phyloP scores from a whole-genome alignment of 352 stramenopile species.

The Pythium coloratum region DNA sequence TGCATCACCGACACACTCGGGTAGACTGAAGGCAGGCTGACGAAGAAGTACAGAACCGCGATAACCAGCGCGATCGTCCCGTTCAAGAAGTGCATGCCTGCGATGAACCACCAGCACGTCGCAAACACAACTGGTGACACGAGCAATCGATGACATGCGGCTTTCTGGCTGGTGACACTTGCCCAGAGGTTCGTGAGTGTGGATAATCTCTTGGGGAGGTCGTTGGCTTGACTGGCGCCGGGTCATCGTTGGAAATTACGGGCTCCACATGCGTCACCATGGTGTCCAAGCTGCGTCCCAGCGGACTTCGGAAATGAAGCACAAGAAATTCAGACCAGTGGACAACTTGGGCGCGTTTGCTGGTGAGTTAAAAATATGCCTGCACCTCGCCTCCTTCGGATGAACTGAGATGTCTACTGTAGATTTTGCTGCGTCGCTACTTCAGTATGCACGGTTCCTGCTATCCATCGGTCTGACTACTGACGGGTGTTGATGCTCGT shows the following conservation, averaged over 20 bases:
- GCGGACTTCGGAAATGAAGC: not conserved
- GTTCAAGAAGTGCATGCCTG: constrained; percentile 18
- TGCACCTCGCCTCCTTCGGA: not conserved
- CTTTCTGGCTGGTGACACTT: not conserved
- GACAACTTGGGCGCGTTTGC: not conserved
- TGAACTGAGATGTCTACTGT: not conserved
- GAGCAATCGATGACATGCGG: constrained; percentile 12
- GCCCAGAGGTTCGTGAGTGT: constrained; percentile 8
- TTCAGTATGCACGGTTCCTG: too few relatives aligned
- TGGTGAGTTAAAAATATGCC: not conserved
- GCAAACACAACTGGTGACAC: constrained; percentile 15
- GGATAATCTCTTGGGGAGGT: not conserved
- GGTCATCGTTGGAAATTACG: not conserved
- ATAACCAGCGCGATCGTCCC: constrained; percentile 12
- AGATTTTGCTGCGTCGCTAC: too few relatives aligned
- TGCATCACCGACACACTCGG: not conserved
- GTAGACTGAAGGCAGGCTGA: constrained; percentile 22
- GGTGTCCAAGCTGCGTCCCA: not conserved
- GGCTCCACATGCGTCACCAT: not conserved
- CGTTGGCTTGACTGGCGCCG: not conserved
- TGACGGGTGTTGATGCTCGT: too few relatives aligned
- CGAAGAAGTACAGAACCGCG: constrained; percentile 18
- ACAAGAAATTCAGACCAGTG: not conserved
- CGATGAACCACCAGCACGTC: constrained; percentile 21
- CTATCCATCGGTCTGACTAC: too few relatives aligned